Evolutionary conservation across 305 asterid species (phyloP), one percentile per base, ranked within the genome.

Genomic region (Fraxinus platypoda): DNA sequence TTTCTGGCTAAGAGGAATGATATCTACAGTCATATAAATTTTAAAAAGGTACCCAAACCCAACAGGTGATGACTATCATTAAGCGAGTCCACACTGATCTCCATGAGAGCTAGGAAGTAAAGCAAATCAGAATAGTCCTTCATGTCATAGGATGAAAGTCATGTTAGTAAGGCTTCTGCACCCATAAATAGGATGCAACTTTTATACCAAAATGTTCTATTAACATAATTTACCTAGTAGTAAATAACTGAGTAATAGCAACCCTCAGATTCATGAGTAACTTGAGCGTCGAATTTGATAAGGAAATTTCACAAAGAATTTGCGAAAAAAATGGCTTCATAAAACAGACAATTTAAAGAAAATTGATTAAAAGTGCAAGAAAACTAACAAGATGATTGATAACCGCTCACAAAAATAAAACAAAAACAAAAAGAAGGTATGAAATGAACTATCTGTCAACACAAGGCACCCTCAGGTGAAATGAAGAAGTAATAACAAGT

Each of bases 381-480:
- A 52, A 52, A 52, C 70, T 19, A 59, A 59, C 70, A 21, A 71
- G 25, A 41, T 52, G 23, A 46, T 28, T 37, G 37, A 81, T n/a
- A 62, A 66, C 78, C 34, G 30, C 19, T 78, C 43, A 37, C 41
- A 37, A 34, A 34, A 5, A 4, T 4, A 34, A 6, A 5, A 34
- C 35, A 34, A 34, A 34, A 34, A 34, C 4, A 34, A 49, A 59
- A 62, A 30, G 13, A 4, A 26, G 6, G 66, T 12, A 17, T 17
- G n/a, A 7, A 76, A 46, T 76, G 80, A 26, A 76, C 23, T 15
- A 62, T 30, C 49, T 8, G 15, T 28, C 54, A 62, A 73, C 43
- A 77, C 26, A 26, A 84, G 74, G 68, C 64, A 81, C 46, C 17
- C 77, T 6, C 15, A 21, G 30, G 71, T 62, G 15, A 70, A 80